phyloP scores from a whole-genome alignment of 2,329 filamentous ascomycete species.

The Colletotrichum liaoningense region DNA sequence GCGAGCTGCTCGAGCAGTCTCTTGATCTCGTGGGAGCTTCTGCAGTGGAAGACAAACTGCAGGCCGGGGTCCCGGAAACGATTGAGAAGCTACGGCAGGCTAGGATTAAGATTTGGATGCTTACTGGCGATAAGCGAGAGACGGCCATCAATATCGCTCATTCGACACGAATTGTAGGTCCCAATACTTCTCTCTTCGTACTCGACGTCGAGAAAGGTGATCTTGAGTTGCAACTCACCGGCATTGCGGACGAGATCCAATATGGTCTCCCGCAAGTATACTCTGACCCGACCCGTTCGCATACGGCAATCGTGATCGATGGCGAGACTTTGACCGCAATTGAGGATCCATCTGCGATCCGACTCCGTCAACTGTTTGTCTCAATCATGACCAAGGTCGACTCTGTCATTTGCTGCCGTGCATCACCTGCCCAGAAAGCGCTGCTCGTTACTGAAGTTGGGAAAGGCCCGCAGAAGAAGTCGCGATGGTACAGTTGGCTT shows the following conservation, averaged over 20 bases:
- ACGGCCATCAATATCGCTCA: constrained; percentile 90
- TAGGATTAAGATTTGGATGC: constrained; percentile 93
- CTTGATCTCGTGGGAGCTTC: constrained; percentile 85
- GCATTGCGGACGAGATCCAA: constrained; percentile 72
- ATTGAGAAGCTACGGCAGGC: constrained; percentile 85
- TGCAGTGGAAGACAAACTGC: constrained; percentile 90
- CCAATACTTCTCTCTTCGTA: constrained; percentile 82
- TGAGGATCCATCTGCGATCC: constrained; percentile 61
- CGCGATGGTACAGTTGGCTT: constrained; percentile 50
- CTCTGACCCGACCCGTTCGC: constrained; percentile 44
- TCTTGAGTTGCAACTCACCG: constrained; percentile 73
- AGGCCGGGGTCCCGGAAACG: constrained; percentile 86
- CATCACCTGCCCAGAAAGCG: constrained; percentile 90
- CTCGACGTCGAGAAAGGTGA: constrained; percentile 74
- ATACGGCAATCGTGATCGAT: constrained; percentile 87
- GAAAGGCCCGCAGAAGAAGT: constrained; percentile 67
- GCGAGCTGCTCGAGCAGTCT: constrained; percentile 80
- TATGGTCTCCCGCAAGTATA: constrained; percentile 56
- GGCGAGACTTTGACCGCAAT: constrained; percentile 82
- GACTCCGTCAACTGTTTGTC: constrained; percentile 74
- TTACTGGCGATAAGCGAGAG: constrained; percentile 90
- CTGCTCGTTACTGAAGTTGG: constrained; percentile 84
- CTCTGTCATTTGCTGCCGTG: constrained; percentile 92
- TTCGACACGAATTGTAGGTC: constrained; percentile 74
- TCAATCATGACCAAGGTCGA: constrained; percentile 82